Conservation (phyloP, 2,329 filamentous ascomycete species). For the Fusarium multiceps region DNA sequence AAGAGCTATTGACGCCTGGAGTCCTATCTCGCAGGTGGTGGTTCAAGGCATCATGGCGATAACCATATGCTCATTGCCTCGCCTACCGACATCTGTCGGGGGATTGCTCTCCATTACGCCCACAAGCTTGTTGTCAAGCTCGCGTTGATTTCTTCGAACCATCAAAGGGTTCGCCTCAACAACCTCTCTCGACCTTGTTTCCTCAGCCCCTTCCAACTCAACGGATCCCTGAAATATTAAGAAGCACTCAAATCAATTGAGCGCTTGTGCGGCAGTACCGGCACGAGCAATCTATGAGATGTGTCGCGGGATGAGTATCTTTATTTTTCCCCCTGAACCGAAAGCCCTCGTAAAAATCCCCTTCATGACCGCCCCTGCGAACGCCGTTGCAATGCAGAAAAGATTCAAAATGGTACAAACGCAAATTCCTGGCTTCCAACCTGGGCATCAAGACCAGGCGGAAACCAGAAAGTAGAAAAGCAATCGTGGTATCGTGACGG, state of each 20-base stretch:
- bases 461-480: constrained; percentile 42
- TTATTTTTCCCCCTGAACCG: constrained; percentile 50
- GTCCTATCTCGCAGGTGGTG: constrained; percentile 9
- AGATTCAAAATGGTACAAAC: constrained; percentile 55
- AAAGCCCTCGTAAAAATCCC: constrained; percentile 48
- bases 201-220: constrained; percentile 34
- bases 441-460: constrained; percentile 43
- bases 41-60: constrained; percentile 6
- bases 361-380: constrained; percentile 53
- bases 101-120: constrained; percentile 12
- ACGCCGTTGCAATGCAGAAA: constrained; percentile 70
- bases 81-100: neutral
- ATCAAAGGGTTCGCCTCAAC: constrained; percentile 8
- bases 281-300: constrained; percentile 55
- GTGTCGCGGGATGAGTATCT: constrained; percentile 54
- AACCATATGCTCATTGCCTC: neutral
- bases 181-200: constrained; percentile 23
- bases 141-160: constrained; percentile 21
- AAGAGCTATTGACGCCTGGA: constrained; percentile 10
- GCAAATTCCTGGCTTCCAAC: constrained; percentile 22
- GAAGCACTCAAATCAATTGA: constrained; percentile 42
- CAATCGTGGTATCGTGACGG: constrained; percentile 62
- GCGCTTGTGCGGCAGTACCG: constrained; percentile 41
- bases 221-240: constrained; percentile 49
- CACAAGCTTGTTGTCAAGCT: constrained; percentile 8